Conservation (phyloP, 1,284 basidiomycete genomes). For the Somion occarium region DNA sequence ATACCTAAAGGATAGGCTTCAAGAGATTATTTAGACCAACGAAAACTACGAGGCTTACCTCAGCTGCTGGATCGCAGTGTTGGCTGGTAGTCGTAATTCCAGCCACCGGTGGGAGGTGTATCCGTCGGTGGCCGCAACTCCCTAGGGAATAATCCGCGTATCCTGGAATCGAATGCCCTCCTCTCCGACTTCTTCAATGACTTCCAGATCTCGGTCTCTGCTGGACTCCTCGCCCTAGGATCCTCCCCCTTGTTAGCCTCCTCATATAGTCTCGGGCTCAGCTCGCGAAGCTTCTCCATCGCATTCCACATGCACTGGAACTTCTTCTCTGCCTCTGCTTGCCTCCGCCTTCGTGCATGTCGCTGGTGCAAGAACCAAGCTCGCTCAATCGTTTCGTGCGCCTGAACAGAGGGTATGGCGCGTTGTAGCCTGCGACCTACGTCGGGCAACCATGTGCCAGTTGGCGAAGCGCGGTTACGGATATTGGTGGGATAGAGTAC, state of each 20-base stretch:
- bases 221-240: constrained; percentile 55
- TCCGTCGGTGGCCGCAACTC: constrained; percentile 76
- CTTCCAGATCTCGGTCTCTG: constrained; percentile 57
- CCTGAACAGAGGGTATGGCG: constrained; percentile 80
- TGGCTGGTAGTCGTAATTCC: constrained; percentile 67
- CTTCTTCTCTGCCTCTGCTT: constrained; percentile 65
- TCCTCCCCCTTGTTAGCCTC: constrained; percentile 77
- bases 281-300: constrained; percentile 72
- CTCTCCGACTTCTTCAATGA: constrained; percentile 62
- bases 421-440: constrained; percentile 64
- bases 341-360: constrained; percentile 64
- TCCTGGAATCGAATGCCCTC: constrained; percentile 69
- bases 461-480: constrained; percentile 65
- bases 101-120: constrained; percentile 70
- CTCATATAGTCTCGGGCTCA: constrained; percentile 64
- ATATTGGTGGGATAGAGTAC: constrained; percentile 77
- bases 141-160: constrained; percentile 81
- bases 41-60: background rate
- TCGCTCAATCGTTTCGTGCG: constrained; percentile 90
- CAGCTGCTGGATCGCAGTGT: background rate
- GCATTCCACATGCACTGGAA: constrained; percentile 74
- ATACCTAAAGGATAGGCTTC: too few species aligned
- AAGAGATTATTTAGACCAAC: background rate
- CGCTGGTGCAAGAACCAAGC: constrained; percentile 86
- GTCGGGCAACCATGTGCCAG: constrained; percentile 78